Evolutionary conservation across 1,139 yeast genomes (phyloP).

Genomic region (Fermentozyma sake): DNA sequence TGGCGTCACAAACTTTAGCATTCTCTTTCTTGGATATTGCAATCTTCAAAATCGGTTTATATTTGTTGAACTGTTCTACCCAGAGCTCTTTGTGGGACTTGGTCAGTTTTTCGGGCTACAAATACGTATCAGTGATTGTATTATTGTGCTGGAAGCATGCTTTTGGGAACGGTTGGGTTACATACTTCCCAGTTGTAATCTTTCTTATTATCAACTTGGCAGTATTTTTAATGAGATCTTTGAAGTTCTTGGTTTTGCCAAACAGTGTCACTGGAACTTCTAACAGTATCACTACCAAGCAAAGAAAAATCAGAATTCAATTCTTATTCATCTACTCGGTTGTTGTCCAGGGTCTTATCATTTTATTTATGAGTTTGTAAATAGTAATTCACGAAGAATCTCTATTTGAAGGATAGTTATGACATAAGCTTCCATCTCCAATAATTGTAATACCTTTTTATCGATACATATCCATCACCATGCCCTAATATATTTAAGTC

Average conservation of each 20-base stretch:
- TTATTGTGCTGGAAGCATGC: slow-evolving; percentile 47
- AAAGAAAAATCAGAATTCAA: slow-evolving; percentile 79
- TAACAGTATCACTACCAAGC: slow-evolving; percentile 56
- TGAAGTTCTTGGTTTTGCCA: slow-evolving; percentile 70
- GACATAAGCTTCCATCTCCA: no score
- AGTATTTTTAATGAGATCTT: slow-evolving; percentile 75
- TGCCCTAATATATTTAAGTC: no score
- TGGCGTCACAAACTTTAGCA: slow-evolving; percentile 88
- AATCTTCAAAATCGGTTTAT: slow-evolving; percentile 42
- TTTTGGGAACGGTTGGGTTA: slow-evolving; percentile 30
- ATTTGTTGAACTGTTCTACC: slow-evolving; percentile 45
- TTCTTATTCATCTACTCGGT: slow-evolving; percentile 85
- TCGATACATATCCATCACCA: no score
- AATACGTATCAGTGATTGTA: slow-evolving; percentile 74
- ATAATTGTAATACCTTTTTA: no score
- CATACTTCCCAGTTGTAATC: slow-evolving; percentile 38
- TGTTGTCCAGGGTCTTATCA: slow-evolving; percentile 52
- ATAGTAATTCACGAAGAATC: no score
- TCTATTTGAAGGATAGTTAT: no score
- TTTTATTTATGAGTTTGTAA: slow-evolving; percentile 28
- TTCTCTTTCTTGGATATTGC: slow-evolving; percentile 66
- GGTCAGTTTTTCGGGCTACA: slow-evolving; percentile 89
- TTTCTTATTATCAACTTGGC: slow-evolving; percentile 51
- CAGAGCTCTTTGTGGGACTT: slow-evolving; percentile 71
- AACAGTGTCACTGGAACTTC: slow-evolving; percentile 37